These are phyloP conservation scores for Astrephomene gubernaculifera DNA, from an alignment of 139 green algal species.

Conservation along the genomic window DNA sequence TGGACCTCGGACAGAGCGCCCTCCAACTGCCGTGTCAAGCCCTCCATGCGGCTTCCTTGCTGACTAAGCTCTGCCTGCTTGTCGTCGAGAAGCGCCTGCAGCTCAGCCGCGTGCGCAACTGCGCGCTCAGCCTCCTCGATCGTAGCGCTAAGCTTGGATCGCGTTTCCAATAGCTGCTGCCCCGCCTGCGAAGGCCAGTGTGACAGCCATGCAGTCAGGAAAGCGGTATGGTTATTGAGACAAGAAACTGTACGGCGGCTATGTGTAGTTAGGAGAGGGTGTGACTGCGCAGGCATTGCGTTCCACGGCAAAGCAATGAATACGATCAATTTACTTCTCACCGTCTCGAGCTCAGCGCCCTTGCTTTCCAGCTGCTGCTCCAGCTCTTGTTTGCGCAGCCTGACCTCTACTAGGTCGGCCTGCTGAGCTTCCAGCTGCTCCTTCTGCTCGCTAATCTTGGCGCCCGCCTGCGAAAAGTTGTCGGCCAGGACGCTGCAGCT, in stretches of 20 bases:
- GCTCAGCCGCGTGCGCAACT: not conserved
- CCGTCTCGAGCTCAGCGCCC: not conserved
- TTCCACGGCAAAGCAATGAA: no score
- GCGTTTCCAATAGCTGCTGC: not conserved
- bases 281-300: no score
- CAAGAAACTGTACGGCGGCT: no score
- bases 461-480: conserved; percentile 18
- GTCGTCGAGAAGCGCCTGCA: conserved; percentile 6
- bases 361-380: conserved; percentile 3
- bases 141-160: not conserved
- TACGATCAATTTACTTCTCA: not conserved
- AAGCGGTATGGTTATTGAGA: not conserved
- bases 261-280: no score
- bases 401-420: not conserved
- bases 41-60: conserved; percentile 1
- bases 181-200: not conserved
- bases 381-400: not conserved
- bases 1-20: conserved; percentile 6
- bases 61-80: not conserved
- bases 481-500: conserved; percentile 4
- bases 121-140: not conserved
- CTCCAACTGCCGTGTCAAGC: conserved; percentile 26
- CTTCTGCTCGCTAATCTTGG: not conserved
- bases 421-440: not conserved
- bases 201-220: not conserved